Conservation (phyloP, 345 rosid species). For the Hypericum perforatum region DNA sequence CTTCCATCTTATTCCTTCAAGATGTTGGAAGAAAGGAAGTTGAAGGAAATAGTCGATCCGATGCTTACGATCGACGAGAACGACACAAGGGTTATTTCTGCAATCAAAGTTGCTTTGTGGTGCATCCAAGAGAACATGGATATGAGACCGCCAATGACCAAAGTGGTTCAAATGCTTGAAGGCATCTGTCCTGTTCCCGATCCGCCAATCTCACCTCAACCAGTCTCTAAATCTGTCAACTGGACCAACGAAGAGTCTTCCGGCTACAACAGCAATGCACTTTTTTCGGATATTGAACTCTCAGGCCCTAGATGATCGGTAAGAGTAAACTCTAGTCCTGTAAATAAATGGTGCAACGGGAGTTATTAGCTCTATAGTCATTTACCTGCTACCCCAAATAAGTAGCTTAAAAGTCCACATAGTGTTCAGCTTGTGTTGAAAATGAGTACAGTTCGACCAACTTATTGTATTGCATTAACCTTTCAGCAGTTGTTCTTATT, state of each 20-base stretch:
- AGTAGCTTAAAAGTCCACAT: too few relatives aligned
- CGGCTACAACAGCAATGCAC: conserved; percentile 22
- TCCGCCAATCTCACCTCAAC: conserved; percentile 22
- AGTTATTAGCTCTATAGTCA: too few relatives aligned
- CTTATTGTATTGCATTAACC: too few relatives aligned
- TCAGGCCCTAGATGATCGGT: conserved; percentile 40
- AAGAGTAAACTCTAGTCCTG: too few relatives aligned
- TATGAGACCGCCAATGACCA: conserved; percentile 43
- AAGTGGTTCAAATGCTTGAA: conserved; percentile 54
- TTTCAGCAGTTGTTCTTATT: too few relatives aligned
- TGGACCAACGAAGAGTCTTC: conserved; percentile 30
- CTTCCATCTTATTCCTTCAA: conserved; percentile 41
- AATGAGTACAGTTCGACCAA: too few relatives aligned
- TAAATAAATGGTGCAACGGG: too few relatives aligned
- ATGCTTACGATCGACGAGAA: conserved; percentile 19
- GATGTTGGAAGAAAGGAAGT: conserved; percentile 36
- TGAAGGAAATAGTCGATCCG: conserved; percentile 31
- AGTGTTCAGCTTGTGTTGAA: too few relatives aligned
- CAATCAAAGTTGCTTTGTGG: conserved; percentile 47
- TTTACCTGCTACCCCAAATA: too few relatives aligned
- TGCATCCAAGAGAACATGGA: conserved; percentile 47
- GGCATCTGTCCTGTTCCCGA: conserved; percentile 31
- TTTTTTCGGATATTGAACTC: conserved; percentile 23
- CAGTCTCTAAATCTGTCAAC: conserved; percentile 17
- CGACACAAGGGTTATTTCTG: conserved; percentile 18